Evolutionary conservation across 2,329 filamentous ascomycete species (phyloP).

Genomic region (Ophiostoma quercus): DNA sequence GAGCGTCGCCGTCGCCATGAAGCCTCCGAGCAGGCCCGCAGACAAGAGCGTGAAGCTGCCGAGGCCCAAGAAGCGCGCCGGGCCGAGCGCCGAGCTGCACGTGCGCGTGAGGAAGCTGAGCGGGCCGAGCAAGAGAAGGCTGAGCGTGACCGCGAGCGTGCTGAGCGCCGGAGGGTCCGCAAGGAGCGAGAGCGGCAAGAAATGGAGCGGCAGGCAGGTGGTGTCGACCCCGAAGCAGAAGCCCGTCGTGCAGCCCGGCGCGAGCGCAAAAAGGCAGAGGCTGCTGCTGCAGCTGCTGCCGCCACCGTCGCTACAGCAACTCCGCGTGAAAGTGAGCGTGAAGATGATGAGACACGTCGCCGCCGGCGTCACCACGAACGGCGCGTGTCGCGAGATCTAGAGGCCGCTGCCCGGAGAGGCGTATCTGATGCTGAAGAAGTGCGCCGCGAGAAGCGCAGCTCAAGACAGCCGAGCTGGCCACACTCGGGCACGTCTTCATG

Average conservation of each 20-base stretch:
- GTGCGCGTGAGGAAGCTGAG: conserved; percentile 33
- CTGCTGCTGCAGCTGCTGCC: conserved; percentile 29
- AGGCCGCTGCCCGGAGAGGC: conserved; percentile 39
- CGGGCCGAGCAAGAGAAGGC: conserved; percentile 10
- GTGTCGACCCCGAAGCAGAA: conserved; percentile 42
- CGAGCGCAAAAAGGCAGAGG: conserved; percentile 46
- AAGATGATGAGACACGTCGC: conserved; percentile 52
- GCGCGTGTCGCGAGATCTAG: conserved; percentile 41
- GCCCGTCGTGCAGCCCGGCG: conserved; percentile 43
- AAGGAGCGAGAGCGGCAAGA: conserved; percentile 41
- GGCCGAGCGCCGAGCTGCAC: conserved; percentile 44
- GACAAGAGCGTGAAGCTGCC: conserved; percentile 54
- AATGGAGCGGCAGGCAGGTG: conserved; percentile 38
- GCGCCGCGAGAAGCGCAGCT: conserved; percentile 29
- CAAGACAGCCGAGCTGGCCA: conserved; percentile 47
- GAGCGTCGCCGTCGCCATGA: conserved; percentile 53
- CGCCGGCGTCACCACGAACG: conserved; percentile 47
- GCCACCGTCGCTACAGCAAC: conserved; percentile 29
- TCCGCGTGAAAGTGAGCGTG: conserved; percentile 31
- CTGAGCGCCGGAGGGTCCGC: conserved; percentile 47
- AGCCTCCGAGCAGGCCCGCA: conserved; percentile 49
- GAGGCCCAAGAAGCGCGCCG: conserved; percentile 36
- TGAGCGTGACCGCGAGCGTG: conserved; percentile 36
- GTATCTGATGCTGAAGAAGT: conserved; percentile 40
- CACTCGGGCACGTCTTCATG: conserved; percentile 60